Evolutionary conservation across 345 rosid species (phyloP).

Genomic region (Acer negundo): DNA sequence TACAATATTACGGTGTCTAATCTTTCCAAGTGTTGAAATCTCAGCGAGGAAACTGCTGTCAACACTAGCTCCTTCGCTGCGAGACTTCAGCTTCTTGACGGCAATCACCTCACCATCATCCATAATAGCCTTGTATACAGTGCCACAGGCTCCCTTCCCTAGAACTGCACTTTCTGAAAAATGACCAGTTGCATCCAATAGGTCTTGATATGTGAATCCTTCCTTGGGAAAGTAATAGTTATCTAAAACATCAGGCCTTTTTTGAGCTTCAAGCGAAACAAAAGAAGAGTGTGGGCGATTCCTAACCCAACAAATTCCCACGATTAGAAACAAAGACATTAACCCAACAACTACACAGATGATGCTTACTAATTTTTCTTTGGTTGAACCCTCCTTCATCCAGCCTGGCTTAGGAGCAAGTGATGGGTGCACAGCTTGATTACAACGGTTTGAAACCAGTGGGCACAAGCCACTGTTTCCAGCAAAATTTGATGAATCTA

Average conservation of each 20-base stretch:
- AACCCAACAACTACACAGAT: constrained; percentile 49
- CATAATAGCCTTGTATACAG: constrained; percentile 71
- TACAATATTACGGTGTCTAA: constrained; percentile 80
- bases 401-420: constrained; percentile 36
- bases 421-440: constrained; percentile 23
- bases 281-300: constrained; percentile 45
- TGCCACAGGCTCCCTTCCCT: constrained; percentile 88
- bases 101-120: constrained; percentile 64
- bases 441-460: constrained; percentile 41
- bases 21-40: constrained; percentile 79
- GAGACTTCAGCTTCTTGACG: constrained; percentile 66
- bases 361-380: constrained; percentile 48
- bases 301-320: constrained; percentile 52
- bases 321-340: constrained; percentile 48
- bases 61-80: constrained; percentile 57
- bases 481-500: constrained; percentile 63
- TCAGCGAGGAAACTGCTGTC: constrained; percentile 77
- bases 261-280: constrained; percentile 44
- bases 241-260: constrained; percentile 44
- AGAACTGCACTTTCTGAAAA: constrained; percentile 57
- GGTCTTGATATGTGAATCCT: constrained; percentile 72
- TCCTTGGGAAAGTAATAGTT: constrained; percentile 70
- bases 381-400: constrained; percentile 35
- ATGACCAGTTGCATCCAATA: constrained; percentile 64
- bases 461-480: constrained; percentile 68